Evolutionary conservation across 805 yeast species (phyloP), one percentile per base, ranked within the genome.

Genomic region (Cyberlindnera bimundalis): DNA sequence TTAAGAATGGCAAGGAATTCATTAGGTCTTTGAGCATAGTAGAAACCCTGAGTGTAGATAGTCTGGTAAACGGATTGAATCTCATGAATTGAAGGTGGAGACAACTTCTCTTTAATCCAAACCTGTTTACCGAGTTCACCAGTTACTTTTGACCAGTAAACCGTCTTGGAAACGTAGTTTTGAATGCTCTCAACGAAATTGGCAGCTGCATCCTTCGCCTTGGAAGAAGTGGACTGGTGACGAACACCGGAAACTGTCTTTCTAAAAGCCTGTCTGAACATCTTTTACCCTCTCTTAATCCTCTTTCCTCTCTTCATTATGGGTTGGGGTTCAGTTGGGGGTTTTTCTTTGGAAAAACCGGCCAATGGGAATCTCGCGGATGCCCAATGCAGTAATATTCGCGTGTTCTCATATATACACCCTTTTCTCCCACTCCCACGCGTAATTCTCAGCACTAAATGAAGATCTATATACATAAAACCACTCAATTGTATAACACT

Each of bases 91-190:
- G 87, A 63, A 57, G 99, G 99, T 50, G 98, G 98, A 47, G 95
- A 86, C 56, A 93, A 71, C 50, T 89, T 95, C 72, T 93, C 99
- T 67, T 85, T 84, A 61, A 81, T 69, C 78, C 91, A 93, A 48
- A 93, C 85, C 66, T 68, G 71, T 55, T 67, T 67, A 16, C 76
- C 70, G 33, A 74, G 50, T 59, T 76, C 79, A 43, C 65, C 71
- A 36, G 71, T 62, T 33, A 75, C 78, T 55, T 76, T 76, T 42
- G 80, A 70, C 85, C 93, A 93, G 84, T 87, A 93, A 44, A 86
- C 64, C 43, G 90, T 72, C 47, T 71, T 56, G 67, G 81, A 76
- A 52, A 72, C 61, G 37, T 61, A 43, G 43, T 47, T 68, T 21
- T 70, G 53, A 43, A 66, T 62, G 52, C 59, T 66, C 46, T 60